Conservation (phyloP, 257 asterid genomes). For the Primulina huaijiensis region DNA sequence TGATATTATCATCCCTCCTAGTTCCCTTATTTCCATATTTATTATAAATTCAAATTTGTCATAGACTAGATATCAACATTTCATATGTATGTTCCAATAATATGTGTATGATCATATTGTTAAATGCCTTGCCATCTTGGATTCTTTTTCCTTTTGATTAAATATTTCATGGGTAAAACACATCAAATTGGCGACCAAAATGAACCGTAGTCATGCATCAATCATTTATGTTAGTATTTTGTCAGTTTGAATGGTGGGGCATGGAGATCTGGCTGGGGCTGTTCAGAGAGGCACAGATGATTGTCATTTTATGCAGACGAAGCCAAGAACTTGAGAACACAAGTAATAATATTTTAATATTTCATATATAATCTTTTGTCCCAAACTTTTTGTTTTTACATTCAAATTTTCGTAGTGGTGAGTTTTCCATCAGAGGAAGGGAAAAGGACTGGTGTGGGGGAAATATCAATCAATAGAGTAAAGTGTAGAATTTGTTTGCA, state of each 20-base stretch:
- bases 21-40: background rate
- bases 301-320: conserved; percentile 50
- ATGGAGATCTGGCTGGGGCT: conserved; percentile 26
- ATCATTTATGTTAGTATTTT: conserved; percentile 9
- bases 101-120: conserved; percentile 26
- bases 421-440: conserved; percentile 26
- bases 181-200: background rate
- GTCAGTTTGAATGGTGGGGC: conserved; percentile 24
- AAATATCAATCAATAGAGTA: too few species aligned
- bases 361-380: background rate
- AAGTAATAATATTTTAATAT: conserved; percentile 1
- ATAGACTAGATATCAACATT: conserved; percentile 24
- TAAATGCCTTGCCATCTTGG: conserved; percentile 36
- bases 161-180: background rate
- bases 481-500: conserved; percentile 53
- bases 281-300: conserved; percentile 39
- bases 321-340: conserved; percentile 20
- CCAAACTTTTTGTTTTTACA: conserved; percentile 7
- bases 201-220: background rate
- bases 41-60: background rate
- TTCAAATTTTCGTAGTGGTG: conserved; percentile 16
- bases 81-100: conserved; percentile 30
- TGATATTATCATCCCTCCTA: background rate
- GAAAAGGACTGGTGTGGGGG: conserved; percentile 34
- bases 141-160: too few species aligned